Conservation (phyloP, 768 basidiomycete species). For the Arthromyces matolae region DNA sequence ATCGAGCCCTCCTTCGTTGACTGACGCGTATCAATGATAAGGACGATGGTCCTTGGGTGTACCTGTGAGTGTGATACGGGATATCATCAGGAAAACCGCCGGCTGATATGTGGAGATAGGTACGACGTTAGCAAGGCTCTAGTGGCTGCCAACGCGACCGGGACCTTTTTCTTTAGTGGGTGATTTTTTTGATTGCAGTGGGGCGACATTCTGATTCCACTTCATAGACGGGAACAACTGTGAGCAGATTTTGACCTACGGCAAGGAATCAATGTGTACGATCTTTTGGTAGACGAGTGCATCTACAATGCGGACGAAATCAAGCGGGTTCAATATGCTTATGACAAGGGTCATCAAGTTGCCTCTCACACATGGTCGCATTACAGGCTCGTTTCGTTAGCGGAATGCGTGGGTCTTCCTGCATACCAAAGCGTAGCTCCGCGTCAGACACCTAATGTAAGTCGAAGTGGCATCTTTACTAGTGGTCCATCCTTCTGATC, state of each 20-base stretch:
- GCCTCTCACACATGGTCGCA: slow-evolving; percentile 46
- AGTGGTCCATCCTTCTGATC: too few relatives aligned
- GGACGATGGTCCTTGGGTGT: slow-evolving; percentile 22
- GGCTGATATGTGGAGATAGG: slow-evolving; percentile 15
- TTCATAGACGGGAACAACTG: slow-evolving; percentile 38
- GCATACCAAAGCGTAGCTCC: slow-evolving; percentile 33
- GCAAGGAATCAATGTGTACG: too few relatives aligned
- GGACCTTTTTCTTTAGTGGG: slow-evolving; percentile 46
- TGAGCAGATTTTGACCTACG: too few relatives aligned
- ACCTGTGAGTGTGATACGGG: slow-evolving; percentile 14
- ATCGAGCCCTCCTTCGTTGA: neutral
- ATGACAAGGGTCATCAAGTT: slow-evolving; percentile 38
- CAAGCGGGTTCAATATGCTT: slow-evolving; percentile 34
- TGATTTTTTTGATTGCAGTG: slow-evolving; percentile 1
- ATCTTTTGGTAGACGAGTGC: slow-evolving; percentile 29
- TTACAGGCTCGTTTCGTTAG: slow-evolving; percentile 38
- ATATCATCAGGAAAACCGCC: neutral
- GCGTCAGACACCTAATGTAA: slow-evolving; percentile 31
- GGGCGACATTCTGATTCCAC: neutral
- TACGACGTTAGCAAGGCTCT: slow-evolving; percentile 35
- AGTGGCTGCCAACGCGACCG: slow-evolving; percentile 30
- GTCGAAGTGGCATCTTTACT: slow-evolving; percentile 3
- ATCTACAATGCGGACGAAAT: slow-evolving; percentile 34
- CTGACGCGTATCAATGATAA: neutral
- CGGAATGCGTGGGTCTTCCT: slow-evolving; percentile 36